A percentile compares a stretch with the other conserved stretches of the same genome.
phyloP scores from a whole-genome alignment of 2,329 filamentous ascomycete genomes.

The Diaporthe citri region DNA sequence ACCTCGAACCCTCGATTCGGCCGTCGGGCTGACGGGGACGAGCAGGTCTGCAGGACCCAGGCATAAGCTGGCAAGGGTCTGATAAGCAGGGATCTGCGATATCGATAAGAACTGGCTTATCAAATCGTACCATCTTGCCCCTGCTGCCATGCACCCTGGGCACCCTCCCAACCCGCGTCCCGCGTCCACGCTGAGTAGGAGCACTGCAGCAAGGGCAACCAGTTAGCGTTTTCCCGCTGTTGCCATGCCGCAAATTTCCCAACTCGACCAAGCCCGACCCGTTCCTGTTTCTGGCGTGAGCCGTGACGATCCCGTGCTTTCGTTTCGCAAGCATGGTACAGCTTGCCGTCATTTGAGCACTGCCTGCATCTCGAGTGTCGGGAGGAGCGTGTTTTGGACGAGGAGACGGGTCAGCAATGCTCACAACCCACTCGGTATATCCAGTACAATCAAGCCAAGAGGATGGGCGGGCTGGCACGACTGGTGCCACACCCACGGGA shows the following conservation, averaged over 20 bases:
- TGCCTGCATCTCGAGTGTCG: neutral
- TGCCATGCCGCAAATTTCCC: slow-evolving; percentile 21
- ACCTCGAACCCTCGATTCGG: neutral
- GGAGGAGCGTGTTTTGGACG: neutral
- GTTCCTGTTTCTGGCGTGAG: slow-evolving; percentile 12
- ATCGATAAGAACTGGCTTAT: slow-evolving; percentile 2
- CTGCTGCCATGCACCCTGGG: neutral
- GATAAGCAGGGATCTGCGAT: slow-evolving; percentile 2
- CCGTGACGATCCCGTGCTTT: neutral
- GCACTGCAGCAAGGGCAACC: neutral
- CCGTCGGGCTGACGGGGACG: neutral
- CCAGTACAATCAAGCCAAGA: neutral
- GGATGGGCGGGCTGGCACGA: neutral
- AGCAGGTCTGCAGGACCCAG: neutral
- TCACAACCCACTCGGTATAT: no score
- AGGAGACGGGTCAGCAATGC: neutral
- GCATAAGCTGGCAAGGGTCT: neutral
- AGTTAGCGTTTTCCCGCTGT: slow-evolving; percentile 5
- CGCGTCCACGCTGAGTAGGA: slow-evolving; percentile 12
- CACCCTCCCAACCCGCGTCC: neutral
- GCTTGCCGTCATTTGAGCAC: neutral
- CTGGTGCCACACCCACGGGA: neutral
- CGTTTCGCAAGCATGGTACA: neutral
- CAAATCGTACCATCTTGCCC: slow-evolving; percentile 11
- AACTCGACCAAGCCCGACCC: slow-evolving; percentile 22